Evolutionary conservation across 257 asterid species (phyloP).

Genomic region (Fraxinus americana): DNA sequence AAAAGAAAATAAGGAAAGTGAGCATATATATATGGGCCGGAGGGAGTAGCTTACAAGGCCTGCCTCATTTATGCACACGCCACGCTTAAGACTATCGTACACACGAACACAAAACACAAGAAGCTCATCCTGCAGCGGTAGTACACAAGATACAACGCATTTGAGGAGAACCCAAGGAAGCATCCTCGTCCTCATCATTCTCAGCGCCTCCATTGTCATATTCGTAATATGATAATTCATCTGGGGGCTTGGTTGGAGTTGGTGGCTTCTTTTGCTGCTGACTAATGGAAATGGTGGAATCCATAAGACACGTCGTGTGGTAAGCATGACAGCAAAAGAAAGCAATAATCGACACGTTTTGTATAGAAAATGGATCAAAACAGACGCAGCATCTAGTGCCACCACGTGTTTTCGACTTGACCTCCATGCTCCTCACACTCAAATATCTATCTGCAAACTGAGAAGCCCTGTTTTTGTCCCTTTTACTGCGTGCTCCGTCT

Average conservation of each 20-base stretch:
- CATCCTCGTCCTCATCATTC: conserved; percentile 39
- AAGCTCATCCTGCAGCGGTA: conserved; percentile 83
- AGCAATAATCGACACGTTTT: conserved; percentile 56
- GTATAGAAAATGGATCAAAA: conserved; percentile 86
- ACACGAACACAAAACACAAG: not conserved
- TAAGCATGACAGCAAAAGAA: conserved; percentile 98
- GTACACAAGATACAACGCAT: conserved; percentile 89
- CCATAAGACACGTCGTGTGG: conserved; percentile 80
- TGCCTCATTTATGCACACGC: conserved; percentile 31
- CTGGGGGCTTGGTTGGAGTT: conserved; percentile 25
- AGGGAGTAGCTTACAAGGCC: not conserved
- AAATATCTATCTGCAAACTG: conserved; percentile 46
- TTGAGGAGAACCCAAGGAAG: conserved; percentile 50
- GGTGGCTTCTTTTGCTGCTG: conserved; percentile 50
- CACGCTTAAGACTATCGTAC: conserved; percentile 30
- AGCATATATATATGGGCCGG: too few relatives aligned
- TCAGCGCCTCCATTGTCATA: conserved; percentile 46
- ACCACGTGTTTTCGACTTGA: conserved; percentile 80
- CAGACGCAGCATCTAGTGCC: conserved; percentile 96
- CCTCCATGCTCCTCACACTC: conserved; percentile 56
- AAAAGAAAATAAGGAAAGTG: too few relatives aligned
- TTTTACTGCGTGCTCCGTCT: conserved; percentile 54
- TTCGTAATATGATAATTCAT: conserved; percentile 52
- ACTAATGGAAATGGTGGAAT: conserved; percentile 59
- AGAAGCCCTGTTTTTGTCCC: conserved; percentile 42